Evolutionary conservation across 805 yeast genomes (phyloP).

Genomic region (Candida methanosorbosa): DNA sequence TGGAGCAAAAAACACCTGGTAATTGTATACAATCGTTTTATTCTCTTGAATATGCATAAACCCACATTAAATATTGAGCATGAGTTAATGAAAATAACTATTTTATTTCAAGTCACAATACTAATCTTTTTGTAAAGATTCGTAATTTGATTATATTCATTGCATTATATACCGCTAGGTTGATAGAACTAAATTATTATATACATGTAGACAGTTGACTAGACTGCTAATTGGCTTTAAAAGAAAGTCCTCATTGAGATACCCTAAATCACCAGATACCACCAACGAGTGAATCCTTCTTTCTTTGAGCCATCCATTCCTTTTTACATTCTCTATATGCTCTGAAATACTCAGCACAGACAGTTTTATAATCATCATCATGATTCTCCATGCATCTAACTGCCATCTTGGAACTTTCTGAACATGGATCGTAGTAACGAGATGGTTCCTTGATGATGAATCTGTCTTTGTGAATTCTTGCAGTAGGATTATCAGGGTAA

Average conservation of each 20-base stretch:
- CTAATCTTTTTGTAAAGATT: no score
- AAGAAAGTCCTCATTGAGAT: background rate
- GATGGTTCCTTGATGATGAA: constrained; percentile 75
- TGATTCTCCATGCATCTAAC: constrained; percentile 75
- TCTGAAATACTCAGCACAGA: constrained; percentile 75
- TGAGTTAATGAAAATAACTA: no score
- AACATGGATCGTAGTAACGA: constrained; percentile 88
- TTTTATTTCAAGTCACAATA: no score
- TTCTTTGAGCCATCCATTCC: constrained; percentile 45
- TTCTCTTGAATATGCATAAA: constrained; percentile 15
- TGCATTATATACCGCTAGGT: no score
- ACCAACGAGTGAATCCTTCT: constrained; percentile 17
- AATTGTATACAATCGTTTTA: constrained; percentile 14
- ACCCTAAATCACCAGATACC: constrained; percentile 20
- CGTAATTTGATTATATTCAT: no score
- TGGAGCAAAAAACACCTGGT: no score
- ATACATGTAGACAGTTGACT: no score
- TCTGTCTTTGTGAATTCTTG: constrained; percentile 54
- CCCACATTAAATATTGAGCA: no score
- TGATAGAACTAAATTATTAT: no score
- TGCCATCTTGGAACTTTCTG: constrained; percentile 81
- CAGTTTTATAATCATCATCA: constrained; percentile 55
- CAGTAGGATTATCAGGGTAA: constrained; percentile 85
- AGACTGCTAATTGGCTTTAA: background rate
- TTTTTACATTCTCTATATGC: constrained; percentile 91